Evolutionary conservation across 2,329 filamentous ascomycete species (phyloP), one percentile per base, ranked within the genome.

Genomic region (Fusarium nygamai): DNA sequence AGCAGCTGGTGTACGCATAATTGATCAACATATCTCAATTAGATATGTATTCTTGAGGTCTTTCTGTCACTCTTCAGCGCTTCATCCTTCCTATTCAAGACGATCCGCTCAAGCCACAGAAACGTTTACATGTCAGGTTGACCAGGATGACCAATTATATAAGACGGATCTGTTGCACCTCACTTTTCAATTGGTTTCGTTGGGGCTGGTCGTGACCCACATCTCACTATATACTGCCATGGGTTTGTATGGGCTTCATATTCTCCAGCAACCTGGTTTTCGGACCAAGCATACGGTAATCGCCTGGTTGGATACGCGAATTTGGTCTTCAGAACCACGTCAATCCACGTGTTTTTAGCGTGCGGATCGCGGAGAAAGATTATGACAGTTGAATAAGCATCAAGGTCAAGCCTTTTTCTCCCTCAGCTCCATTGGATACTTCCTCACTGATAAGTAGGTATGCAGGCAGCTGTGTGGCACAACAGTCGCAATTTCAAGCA

Each of bases 181-280:
- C 39, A 48, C 50, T 48, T 14, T 20, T 39, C 65, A 54, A 58
- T 47, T 71, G 59, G 48, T 50, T 63, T 41, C 31, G 43, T 48
- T 68, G 47, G 58, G 36, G 47, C 54, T 58, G 41, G 60, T 47
- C 16, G 36, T 50, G 61, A 39, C 58, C 71, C 71, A 72, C 56
- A 54, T 34, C 31, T 60, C 44, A 29, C n/a, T 24, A 43, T 56
- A 47, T 70, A 47, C 62, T 16, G 24, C 56, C 48, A 59, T 53
- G 62, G 50, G 41, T 46, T 67, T 60, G 47, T 39, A 60, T 33
- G 31, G 39, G 43, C 64, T 64, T 61, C 46, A 69, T 48, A 36
- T 54, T 64, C 73, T 72, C 72, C 63, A 59, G 54, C 33, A 72
- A 65, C 71, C 71, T 69, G 72, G 71, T 72, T 68, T 72, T 56